A percentile compares a stretch with the other conserved stretches of the same genome.
These are phyloP conservation scores for Botryotinia globosa DNA, from an alignment of 2,329 filamentous ascomycete genomes.

Conservation along the genomic window DNA sequence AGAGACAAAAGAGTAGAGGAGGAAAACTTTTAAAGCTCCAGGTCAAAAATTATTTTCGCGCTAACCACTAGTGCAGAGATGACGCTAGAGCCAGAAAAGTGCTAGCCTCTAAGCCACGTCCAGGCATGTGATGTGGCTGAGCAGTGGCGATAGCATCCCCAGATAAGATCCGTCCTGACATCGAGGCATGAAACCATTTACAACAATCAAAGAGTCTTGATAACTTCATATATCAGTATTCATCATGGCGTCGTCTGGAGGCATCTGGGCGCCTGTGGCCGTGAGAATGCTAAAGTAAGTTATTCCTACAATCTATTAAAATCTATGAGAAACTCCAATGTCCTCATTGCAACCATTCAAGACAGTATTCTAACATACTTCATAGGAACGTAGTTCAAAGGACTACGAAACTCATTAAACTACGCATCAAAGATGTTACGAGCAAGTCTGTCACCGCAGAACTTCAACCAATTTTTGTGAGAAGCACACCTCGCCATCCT, in stretches of 20 bases:
- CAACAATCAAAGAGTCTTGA: conserved; percentile 6
- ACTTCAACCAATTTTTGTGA: conserved; percentile 58
- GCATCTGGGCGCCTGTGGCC: conserved; percentile 38
- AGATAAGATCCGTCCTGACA: conserved; percentile 10
- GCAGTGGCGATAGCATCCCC: conserved; percentile 17
- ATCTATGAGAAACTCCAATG: neutral
- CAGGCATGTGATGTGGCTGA: conserved; percentile 9
- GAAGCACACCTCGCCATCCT: conserved; percentile 53
- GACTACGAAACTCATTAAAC: conserved; percentile 45
- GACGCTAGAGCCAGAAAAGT: neutral
- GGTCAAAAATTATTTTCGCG: conserved; percentile 15
- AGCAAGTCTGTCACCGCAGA: conserved; percentile 46
- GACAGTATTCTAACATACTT: conserved; percentile 26
- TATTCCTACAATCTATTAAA: neutral
- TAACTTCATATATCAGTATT: conserved; percentile 14
- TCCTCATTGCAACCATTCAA: neutral
- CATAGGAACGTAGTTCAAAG: conserved; percentile 48
- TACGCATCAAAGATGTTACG: conserved; percentile 42
- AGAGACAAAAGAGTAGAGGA: neutral
- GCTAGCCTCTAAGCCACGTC: neutral
- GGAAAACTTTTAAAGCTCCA: conserved; percentile 17
- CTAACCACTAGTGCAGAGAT: neutral
- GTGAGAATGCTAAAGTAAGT: conserved; percentile 37
- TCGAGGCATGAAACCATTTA: neutral
- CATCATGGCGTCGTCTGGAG: conserved; percentile 36